Evolutionary conservation across 2,329 filamentous ascomycete genomes (phyloP).

Genomic region (Botrytis fragariae): DNA sequence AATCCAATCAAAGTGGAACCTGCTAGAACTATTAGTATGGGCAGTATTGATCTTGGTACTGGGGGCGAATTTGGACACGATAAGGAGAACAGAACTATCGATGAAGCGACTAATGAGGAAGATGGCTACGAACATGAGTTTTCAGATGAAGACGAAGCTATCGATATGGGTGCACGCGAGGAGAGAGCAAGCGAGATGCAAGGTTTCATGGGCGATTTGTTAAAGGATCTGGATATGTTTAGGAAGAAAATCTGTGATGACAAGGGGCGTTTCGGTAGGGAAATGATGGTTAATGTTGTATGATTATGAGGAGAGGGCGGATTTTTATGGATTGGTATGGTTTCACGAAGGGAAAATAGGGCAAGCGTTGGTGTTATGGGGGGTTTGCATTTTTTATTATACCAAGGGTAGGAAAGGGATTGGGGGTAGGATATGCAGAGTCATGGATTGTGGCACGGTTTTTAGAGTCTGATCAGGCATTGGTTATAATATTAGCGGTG

Average conservation of each 20-base stretch:
- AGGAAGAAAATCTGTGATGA: slow-evolving; percentile 85
- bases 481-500: not conserved
- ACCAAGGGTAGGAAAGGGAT: slow-evolving; percentile 2
- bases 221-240: slow-evolving; percentile 78
- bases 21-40: slow-evolving; percentile 30
- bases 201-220: slow-evolving; percentile 77
- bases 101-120: slow-evolving; percentile 22
- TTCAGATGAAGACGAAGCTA: slow-evolving; percentile 60
- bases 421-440: slow-evolving; percentile 1
- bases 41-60: slow-evolving; percentile 24
- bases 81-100: slow-evolving; percentile 35
- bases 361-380: slow-evolving; percentile 15
- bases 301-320: not conserved
- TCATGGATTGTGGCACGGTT: not conserved
- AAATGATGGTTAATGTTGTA: not conserved
- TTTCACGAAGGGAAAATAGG: not conserved
- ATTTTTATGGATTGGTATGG: not conserved
- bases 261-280: slow-evolving; percentile 57
- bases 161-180: slow-evolving; percentile 50
- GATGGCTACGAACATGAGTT: slow-evolving; percentile 38
- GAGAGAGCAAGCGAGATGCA: slow-evolving; percentile 66
- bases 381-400: slow-evolving; percentile 16
- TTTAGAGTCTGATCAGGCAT: not conserved
- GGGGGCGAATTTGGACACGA: slow-evolving; percentile 31
- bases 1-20: slow-evolving; percentile 72